Base-by-base conservation (phyloP, 2,329 filamentous ascomycete genomes). In the Aureobasidium sp. region DNA sequence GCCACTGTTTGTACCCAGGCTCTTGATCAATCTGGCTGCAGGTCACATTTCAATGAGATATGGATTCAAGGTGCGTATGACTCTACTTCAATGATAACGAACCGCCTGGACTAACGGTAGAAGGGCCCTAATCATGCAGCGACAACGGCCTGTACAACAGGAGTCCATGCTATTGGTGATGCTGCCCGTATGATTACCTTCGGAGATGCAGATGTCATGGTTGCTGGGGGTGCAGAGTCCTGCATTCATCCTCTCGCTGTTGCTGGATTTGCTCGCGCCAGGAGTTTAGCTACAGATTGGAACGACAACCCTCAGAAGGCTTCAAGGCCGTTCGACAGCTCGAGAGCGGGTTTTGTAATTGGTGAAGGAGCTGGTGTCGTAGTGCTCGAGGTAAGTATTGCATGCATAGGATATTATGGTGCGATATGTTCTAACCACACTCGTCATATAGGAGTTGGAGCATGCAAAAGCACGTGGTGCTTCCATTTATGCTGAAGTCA, bases 191-290 rank as follows among this genome's bases (percentile, higher is more conserved):
- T 97, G 72, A 93, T 99, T 65, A 84, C 88, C n/a, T 87, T 87
- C 70, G 92, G 92, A 7, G 93, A 97, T 72, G 93, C 93, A 50
- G 84, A 96, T 73, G 88, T 97, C 61, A 97, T 99, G 92, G 77
- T 99, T 9, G 92, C 94, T n/a, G 94, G 94, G 46, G 93, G 93
- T 32, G 86, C 93, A 9, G 94, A 99, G 75, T 92, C 93, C 0
- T 99, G 94, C 73, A 93, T 99, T 62, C 93, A 99, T 71, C 94
- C 94, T 10, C 81, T 99, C 47, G 90, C 93, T 1, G 88, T 97
- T 67, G 90, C 92, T 7, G 94, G 93, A 7, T 99, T 99, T 71
- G 88, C 91, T 27, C 84, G 92, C 65, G 91, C 92, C 1, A 84
- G 93, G 63, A 97, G 92, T 59, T 78, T 99, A 39, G 87, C 91